phyloP scores from a whole-genome alignment of 352 stramenopile genomes.

The Halophytophthora batemanensis region DNA sequence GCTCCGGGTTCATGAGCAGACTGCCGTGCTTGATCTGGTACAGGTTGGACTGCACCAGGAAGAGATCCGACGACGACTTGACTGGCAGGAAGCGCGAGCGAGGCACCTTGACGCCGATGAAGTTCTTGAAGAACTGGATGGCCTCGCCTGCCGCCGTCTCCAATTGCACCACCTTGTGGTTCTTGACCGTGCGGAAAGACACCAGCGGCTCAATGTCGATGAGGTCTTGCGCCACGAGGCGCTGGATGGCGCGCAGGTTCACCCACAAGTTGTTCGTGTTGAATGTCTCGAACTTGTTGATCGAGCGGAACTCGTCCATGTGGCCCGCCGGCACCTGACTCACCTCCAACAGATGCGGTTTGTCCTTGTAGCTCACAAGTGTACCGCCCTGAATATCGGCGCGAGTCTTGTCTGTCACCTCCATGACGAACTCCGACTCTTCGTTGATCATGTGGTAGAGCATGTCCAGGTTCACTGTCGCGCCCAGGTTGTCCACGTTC shows the following conservation, averaged over 20 bases:
- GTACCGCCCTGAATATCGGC: slow-evolving; percentile 91
- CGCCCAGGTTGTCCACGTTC: slow-evolving; percentile 99
- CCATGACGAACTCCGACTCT: slow-evolving; percentile 98
- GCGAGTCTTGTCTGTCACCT: slow-evolving; percentile 93
- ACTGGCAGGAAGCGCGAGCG: slow-evolving; percentile 97
- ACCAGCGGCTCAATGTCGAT: slow-evolving; percentile 97
- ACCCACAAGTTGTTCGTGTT: slow-evolving; percentile 99
- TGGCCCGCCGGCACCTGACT: slow-evolving; percentile 96
- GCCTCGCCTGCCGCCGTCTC: slow-evolving; percentile 96
- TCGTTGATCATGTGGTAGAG: slow-evolving; percentile 98
- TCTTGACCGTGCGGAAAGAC: slow-evolving; percentile 94
- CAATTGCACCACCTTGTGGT: slow-evolving; percentile 94
- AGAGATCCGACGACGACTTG: slow-evolving; percentile 98
- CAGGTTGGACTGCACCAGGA: slow-evolving; percentile 93
- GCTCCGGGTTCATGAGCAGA: slow-evolving; percentile 84
- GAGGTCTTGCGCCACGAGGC: slow-evolving; percentile 93
- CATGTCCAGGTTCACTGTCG: slow-evolving; percentile 96
- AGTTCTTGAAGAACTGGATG: slow-evolving; percentile 98
- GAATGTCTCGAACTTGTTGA: slow-evolving; percentile 97
- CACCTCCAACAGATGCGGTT: slow-evolving; percentile 96
- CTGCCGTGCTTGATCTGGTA: slow-evolving; percentile 92
- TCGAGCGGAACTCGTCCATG: slow-evolving; percentile 92
- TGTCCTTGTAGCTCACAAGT: slow-evolving; percentile 88
- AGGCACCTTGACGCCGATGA: slow-evolving; percentile 94
- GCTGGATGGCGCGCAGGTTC: slow-evolving; percentile 96